A percentile compares a stretch with the other conserved stretches of the same genome.
Evolutionary conservation across 176 grass and related monocot species (phyloP).

Genomic region (Eleusine indica): DNA sequence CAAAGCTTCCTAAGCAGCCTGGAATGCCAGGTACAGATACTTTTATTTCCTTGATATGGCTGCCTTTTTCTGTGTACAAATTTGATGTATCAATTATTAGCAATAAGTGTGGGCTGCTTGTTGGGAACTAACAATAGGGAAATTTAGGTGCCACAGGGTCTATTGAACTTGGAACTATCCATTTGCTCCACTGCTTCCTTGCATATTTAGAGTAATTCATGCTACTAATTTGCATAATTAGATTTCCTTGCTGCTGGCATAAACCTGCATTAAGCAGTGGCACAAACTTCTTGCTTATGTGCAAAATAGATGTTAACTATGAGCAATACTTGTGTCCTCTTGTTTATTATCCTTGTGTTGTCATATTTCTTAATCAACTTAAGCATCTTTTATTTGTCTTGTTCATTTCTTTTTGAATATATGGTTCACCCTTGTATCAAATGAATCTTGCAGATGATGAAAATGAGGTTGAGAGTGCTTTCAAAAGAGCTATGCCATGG

Average conservation of each 20-base stretch:
- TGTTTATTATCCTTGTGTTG: background rate
- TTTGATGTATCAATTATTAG: conserved; percentile 11
- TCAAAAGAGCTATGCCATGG: conserved; percentile 93
- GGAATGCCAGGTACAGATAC: conserved; percentile 65
- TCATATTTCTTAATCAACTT: conserved; percentile 1
- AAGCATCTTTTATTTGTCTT: conserved; percentile 12
- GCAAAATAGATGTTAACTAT: conserved; percentile 16
- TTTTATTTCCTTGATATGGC: conserved; percentile 18
- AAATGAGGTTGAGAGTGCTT: conserved; percentile 84
- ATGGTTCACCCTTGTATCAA: conserved; percentile 30
- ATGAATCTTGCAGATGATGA: conserved; percentile 75
- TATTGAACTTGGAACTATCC: background rate
- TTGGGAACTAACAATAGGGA: background rate
- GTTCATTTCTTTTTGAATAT: background rate
- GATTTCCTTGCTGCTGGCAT: background rate
- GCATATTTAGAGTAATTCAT: background rate
- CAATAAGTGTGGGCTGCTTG: background rate
- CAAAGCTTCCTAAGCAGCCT: conserved; percentile 79
- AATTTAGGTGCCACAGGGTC: background rate
- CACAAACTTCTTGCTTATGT: conserved; percentile 26
- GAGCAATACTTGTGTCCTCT: background rate
- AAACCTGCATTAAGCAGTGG: background rate
- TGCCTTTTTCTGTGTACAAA: conserved; percentile 23
- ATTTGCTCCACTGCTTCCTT: background rate
- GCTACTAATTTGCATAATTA: background rate